phyloP scores from a whole-genome alignment of 805 yeast genomes.

The Wickerhamiella occidentalis region DNA sequence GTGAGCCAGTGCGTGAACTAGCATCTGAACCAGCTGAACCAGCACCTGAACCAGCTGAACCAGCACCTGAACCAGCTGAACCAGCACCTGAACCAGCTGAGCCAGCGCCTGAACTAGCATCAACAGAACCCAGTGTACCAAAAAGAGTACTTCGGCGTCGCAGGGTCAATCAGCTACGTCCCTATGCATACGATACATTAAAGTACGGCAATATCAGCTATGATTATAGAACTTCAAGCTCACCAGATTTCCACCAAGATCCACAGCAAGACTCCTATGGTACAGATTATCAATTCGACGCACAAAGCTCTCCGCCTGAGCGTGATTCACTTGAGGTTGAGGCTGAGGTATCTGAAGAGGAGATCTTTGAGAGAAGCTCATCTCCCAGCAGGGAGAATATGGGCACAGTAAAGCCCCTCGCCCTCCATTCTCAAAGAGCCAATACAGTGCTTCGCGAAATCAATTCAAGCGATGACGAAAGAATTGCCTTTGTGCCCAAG shows the following conservation, averaged over 20 bases:
- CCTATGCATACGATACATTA: conserved; percentile 1
- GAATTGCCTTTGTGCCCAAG: not conserved
- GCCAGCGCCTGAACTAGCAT: not conserved
- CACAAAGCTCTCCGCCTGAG: not conserved
- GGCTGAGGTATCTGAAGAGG: not conserved
- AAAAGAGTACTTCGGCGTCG: not conserved
- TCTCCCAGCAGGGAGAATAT: too few relatives aligned
- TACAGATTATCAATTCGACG: not conserved
- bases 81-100: too few relatives aligned
- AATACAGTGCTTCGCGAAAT: not conserved
- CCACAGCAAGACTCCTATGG: not conserved
- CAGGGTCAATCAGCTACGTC: not conserved
- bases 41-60: too few relatives aligned
- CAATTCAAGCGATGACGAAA: not conserved
- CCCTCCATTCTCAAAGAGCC: not conserved
- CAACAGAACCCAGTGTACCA: not conserved
- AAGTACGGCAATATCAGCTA: not conserved
- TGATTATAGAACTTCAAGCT: not conserved
- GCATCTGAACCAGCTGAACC: not conserved
- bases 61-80: not conserved
- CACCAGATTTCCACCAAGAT: not conserved
- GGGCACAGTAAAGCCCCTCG: too few relatives aligned
- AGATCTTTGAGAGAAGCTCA: too few relatives aligned
- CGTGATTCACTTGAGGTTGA: not conserved
- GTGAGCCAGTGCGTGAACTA: not conserved